Evolutionary conservation across 192 early-diverging fungal species (phyloP).

Genomic region (Radiomyces spectabilis): DNA sequence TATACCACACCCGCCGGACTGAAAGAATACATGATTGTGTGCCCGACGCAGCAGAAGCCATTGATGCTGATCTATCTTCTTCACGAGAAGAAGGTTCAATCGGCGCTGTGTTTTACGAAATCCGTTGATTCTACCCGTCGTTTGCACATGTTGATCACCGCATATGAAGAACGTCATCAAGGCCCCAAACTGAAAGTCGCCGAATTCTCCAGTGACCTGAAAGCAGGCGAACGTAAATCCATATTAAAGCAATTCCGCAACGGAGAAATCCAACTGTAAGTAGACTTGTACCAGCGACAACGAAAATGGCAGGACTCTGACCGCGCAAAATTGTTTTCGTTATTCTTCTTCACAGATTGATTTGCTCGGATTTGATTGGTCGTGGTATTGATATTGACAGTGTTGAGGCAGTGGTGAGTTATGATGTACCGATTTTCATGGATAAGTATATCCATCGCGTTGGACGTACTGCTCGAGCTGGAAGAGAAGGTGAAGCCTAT

Average conservation of each 20-base stretch:
- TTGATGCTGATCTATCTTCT: constrained; percentile 79
- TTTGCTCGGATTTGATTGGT: constrained; percentile 82
- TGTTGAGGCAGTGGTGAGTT: constrained; percentile 76
- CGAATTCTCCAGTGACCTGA: constrained; percentile 73
- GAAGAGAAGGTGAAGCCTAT: constrained; percentile 70
- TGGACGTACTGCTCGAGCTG: constrained; percentile 87
- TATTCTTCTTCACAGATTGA: constrained; percentile 32
- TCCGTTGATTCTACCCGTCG: constrained; percentile 87
- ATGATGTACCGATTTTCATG: constrained; percentile 79
- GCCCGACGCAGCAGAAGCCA: constrained; percentile 66
- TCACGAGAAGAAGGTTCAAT: constrained; percentile 47
- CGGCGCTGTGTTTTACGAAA: constrained; percentile 81
- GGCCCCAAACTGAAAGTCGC: constrained; percentile 34
- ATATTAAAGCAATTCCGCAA: constrained; percentile 60
- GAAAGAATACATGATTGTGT: constrained; percentile 69
- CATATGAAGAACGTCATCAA: constrained; percentile 34
- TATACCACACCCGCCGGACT: constrained; percentile 49
- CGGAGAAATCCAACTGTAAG: constrained; percentile 55
- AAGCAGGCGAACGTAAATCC: constrained; percentile 46
- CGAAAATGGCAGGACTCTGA: too few relatives aligned
- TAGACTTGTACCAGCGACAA: too few relatives aligned
- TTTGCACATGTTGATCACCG: constrained; percentile 60
- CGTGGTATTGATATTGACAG: constrained; percentile 85
- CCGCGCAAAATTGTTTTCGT: too few relatives aligned
- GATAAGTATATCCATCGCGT: constrained; percentile 90